Percentiles rank a stretch among this genome's conserved stretches.
Conservation (phyloP, 2,329 filamentous ascomycete genomes). For the Paraphaeosphaeria minitans region DNA sequence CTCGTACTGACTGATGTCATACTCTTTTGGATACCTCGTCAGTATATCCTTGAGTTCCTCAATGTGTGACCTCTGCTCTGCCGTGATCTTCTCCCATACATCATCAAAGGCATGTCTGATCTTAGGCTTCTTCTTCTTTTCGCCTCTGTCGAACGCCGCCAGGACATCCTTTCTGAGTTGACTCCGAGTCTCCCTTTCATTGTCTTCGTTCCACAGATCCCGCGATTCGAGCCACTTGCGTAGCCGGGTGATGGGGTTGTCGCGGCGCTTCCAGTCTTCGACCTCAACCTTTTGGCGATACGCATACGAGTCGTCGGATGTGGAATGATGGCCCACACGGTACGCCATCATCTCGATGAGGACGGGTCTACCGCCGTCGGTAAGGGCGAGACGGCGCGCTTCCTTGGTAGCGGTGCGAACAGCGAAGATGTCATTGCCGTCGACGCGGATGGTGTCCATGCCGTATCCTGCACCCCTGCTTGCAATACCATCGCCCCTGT, state of each 20-base stretch:
- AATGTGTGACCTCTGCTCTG: constrained; percentile 78
- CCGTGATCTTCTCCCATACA: constrained; percentile 85
- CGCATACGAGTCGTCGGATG: constrained; percentile 94
- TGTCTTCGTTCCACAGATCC: constrained; percentile 81
- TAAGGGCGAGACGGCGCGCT: constrained; percentile 77
- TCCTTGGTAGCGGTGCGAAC: constrained; percentile 79
- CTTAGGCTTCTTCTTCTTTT: constrained; percentile 78
- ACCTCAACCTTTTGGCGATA: constrained; percentile 94
- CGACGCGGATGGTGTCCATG: constrained; percentile 90
- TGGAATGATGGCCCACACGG: constrained; percentile 96
- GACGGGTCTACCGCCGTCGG: constrained; percentile 79
- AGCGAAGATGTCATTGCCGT: constrained; percentile 94
- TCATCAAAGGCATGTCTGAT: constrained; percentile 79
- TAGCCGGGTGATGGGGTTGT: constrained; percentile 84
- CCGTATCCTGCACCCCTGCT: constrained; percentile 86
- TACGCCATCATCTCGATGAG: constrained; percentile 97
- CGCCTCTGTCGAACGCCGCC: constrained; percentile 81
- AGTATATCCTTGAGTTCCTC: constrained; percentile 75
- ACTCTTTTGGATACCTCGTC: constrained; percentile 88
- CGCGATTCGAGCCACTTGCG: constrained; percentile 89
- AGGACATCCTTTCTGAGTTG: constrained; percentile 75
- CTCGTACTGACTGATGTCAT: constrained; percentile 79
- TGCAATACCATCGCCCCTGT: constrained; percentile 88
- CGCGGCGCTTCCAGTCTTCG: constrained; percentile 88
- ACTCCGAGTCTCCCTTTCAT: constrained; percentile 74